Conservation (phyloP, 2,329 filamentous ascomycete species). For the Paecilomyces sp. region DNA sequence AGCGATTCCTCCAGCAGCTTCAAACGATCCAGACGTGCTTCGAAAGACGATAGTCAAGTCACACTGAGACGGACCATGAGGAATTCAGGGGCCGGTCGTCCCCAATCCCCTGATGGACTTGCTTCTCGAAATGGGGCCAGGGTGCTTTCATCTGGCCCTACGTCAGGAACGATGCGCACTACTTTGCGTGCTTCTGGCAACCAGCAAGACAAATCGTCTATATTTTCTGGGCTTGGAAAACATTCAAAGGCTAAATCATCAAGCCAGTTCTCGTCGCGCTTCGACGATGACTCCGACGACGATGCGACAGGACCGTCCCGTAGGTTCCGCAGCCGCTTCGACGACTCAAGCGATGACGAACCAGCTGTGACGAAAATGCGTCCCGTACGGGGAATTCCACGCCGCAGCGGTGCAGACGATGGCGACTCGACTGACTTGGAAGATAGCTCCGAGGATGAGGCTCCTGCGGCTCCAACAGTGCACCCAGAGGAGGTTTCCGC, state of each 20-base stretch:
- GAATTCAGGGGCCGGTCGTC: constrained; percentile 29
- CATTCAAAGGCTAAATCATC: constrained; percentile 17
- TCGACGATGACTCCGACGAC: constrained; percentile 55
- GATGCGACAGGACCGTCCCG: constrained; percentile 41
- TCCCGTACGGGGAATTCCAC: constrained; percentile 55
- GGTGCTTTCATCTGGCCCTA: constrained; percentile 36
- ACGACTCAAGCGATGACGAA: constrained; percentile 68
- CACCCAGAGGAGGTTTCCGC: constrained; percentile 14
- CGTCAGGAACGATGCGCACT: constrained; percentile 37
- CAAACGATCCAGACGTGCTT: constrained; percentile 52
- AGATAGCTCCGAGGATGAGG: constrained; percentile 51
- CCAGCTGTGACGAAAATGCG: constrained; percentile 30
- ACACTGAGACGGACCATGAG: constrained; percentile 72
- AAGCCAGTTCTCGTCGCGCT: constrained; percentile 39
- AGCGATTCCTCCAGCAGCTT: constrained; percentile 73
- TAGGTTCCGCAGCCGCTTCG: constrained; percentile 54
- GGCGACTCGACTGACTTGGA: constrained; percentile 57
- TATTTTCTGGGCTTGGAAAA: constrained; percentile 33
- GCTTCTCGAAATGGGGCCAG: constrained; percentile 54
- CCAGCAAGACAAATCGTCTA: constrained; percentile 29
- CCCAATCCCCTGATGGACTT: constrained; percentile 37
- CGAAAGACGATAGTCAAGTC: constrained; percentile 42
- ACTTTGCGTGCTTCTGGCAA: constrained; percentile 41
- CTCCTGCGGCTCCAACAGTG: constrained; percentile 9
- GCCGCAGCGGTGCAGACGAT: constrained; percentile 50